Evolutionary conservation across 2,329 filamentous ascomycete species (phyloP).

Genomic region (Canariomyces notabilis): DNA sequence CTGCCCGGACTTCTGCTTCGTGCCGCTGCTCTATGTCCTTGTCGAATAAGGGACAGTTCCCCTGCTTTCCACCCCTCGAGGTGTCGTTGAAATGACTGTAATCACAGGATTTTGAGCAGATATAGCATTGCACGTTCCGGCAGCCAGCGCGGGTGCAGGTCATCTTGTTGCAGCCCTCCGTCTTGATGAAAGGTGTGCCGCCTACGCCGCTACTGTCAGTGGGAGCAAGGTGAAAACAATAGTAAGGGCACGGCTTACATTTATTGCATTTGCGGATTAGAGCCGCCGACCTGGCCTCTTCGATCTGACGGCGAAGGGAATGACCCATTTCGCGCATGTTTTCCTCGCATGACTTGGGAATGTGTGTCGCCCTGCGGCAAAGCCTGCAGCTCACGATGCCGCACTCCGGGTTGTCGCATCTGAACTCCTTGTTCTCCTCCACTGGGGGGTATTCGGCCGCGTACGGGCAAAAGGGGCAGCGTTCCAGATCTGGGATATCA

Average conservation of each 20-base stretch:
- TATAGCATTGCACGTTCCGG: conserved; percentile 56
- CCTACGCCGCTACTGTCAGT: conserved; percentile 39
- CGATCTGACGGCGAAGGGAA: conserved; percentile 60
- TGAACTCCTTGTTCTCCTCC: conserved; percentile 66
- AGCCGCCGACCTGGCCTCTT: conserved; percentile 80
- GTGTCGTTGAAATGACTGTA: conserved; percentile 67
- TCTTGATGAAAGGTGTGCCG: conserved; percentile 73
- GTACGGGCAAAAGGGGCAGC: conserved; percentile 78
- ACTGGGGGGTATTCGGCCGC: conserved; percentile 67
- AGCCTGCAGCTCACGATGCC: conserved; percentile 59
- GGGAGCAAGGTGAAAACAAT: conserved; percentile 6
- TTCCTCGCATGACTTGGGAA: conserved; percentile 68
- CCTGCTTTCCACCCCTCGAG: conserved; percentile 40
- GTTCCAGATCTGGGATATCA: conserved; percentile 64
- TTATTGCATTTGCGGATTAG: conserved; percentile 71
- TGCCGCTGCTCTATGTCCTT: conserved; percentile 55
- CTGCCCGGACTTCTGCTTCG: conserved; percentile 55
- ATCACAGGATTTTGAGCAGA: conserved; percentile 62
- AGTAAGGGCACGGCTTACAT: conserved; percentile 33
- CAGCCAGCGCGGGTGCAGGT: conserved; percentile 55
- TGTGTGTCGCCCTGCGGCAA: conserved; percentile 64
- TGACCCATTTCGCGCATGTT: conserved; percentile 54
- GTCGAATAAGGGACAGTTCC: conserved; percentile 66
- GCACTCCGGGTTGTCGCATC: conserved; percentile 64
- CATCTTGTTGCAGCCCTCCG: conserved; percentile 80